Conservation (phyloP, 495 filamentous ascomycete genomes). For the Tuber indicum region DNA sequence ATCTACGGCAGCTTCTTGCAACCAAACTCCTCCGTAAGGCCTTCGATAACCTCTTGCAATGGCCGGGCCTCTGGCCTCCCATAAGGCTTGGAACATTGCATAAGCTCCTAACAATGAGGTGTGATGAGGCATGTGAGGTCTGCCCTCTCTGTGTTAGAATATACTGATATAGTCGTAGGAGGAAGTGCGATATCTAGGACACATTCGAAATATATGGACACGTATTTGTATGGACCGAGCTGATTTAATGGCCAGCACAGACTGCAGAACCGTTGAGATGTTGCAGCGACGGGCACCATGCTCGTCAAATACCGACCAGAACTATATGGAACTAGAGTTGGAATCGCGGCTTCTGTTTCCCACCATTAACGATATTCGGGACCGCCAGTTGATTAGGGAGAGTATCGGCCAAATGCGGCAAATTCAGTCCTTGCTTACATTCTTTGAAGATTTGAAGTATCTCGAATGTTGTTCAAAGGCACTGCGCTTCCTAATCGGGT, state of each 20-base stretch:
- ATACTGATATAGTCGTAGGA: background rate
- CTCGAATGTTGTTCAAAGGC: conserved; percentile 2
- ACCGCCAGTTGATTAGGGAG: background rate
- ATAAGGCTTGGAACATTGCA: conserved; percentile 18
- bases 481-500: background rate
- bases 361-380: background rate
- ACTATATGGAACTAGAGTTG: background rate
- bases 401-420: background rate
- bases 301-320: background rate
- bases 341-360: background rate
- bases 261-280: background rate
- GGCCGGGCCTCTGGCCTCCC: conserved; percentile 17
- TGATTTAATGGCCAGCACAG: background rate
- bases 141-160: background rate
- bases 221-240: conserved; percentile 8
- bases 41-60: conserved; percentile 7
- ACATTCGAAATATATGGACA: conserved; percentile 12
- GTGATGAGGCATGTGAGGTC: background rate
- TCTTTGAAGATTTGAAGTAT: conserved; percentile 16
- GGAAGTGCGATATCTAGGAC: conserved; percentile 19
- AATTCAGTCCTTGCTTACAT: conserved; percentile 12
- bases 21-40: conserved; percentile 10
- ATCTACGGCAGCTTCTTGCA: too few species aligned
- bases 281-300: conserved; percentile 8
- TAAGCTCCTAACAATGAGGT: conserved; percentile 18